Evolutionary conservation across 1,139 yeast species (phyloP), one percentile per base, ranked within the genome.

Genomic region (Zhuliangozyma blackwelliae): DNA sequence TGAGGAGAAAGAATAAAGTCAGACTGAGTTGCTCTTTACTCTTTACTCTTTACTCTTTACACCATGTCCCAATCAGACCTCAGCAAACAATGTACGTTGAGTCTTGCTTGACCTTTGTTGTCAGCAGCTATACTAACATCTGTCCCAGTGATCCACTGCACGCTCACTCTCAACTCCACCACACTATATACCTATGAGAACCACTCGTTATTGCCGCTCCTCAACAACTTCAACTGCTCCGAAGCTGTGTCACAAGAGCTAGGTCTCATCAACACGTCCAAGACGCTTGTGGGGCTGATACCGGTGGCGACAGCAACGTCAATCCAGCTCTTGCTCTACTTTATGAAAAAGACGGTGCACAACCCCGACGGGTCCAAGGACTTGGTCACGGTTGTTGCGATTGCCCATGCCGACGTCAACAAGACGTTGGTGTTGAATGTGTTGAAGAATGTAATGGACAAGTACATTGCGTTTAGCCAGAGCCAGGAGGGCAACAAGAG

Each of bases 151-250:
- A 64, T 71, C 11, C 65, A 65, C 47, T 62, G 71, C 23, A 68
- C 79, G 7, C 57, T 76, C 34, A 75, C 79, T 8, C 58, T 67
- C 36, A 76, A 77, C 46, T 75, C 81, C 16, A 72, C 80, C 13
- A 75, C 82, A 0, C 56, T 76, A 16, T 77, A 72, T 54, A 72
- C 81, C 10, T 73, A 77, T 48, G 81, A 76, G 46, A 74, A 75
- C 51, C 56, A 58, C 39, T 63, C 59, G 35, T 54, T 75, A 28
- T 60, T 63, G 2, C 68, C 67, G 33, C 47, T 55, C 10, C 47
- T 68, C 21, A 59, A 63, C 34, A 66, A 66, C 42, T 55, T 74
- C 37, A 76, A 75, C 47, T 75, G 79, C 46, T 66, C 75, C 2
- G 82, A 76, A 47, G 56, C 74, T 5, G 63, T 76, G 3, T 71